Evolutionary conservation across 768 basidiomycete genomes (phyloP), one percentile per base, ranked within the genome.

Genomic region (Exsudoporus frostii): DNA sequence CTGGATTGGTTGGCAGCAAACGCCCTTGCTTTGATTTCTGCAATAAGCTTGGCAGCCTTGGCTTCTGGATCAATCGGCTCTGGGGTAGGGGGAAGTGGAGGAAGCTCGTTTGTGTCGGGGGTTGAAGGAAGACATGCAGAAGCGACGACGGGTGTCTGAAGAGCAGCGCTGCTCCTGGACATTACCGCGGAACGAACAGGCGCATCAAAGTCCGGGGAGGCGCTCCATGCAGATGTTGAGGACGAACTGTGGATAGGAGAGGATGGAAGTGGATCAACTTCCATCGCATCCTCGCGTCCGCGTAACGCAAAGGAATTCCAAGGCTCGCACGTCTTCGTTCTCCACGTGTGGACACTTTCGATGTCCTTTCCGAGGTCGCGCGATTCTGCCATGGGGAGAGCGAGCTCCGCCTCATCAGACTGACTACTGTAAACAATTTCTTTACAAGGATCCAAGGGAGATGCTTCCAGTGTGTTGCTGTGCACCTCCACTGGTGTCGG

Each of bases 391-490:
- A 30, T 34, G 33, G 71, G 71, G 8, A 73, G 48, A 40, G 65
- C 66, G 44, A 85, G 69, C 57, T 87, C 85, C 42, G 76, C 71
- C 63, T 86, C 86, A 56, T 85, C 82, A 44, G 84, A 85, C 65
- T 85, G 81, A 58, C 85, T 87, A 43, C 83, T 86, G 20, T 81
- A 83, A 8, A 86, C 73, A 19, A 81, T 62, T 29, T 75, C 65
- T 63, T 39, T 56, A 53, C 47, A 66, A 63, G 51, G 54, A 57
- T 29, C 53, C 43, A 43, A 47, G 56, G 67, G 63, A 20, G 60
- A 67, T n/a, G 48, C 32, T 32, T 33, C 22, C 45, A 47, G 44
- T 39, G 48, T 29, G 20, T 17, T 40, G 22, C 32, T 48, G 25
- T 48, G 53, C 10, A 17, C 43, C 39, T 27, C 62, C 17, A 5